These are phyloP conservation scores for Linnemannia zychae DNA, from an alignment of 192 early-diverging fungal species.

Conservation along the genomic window DNA sequence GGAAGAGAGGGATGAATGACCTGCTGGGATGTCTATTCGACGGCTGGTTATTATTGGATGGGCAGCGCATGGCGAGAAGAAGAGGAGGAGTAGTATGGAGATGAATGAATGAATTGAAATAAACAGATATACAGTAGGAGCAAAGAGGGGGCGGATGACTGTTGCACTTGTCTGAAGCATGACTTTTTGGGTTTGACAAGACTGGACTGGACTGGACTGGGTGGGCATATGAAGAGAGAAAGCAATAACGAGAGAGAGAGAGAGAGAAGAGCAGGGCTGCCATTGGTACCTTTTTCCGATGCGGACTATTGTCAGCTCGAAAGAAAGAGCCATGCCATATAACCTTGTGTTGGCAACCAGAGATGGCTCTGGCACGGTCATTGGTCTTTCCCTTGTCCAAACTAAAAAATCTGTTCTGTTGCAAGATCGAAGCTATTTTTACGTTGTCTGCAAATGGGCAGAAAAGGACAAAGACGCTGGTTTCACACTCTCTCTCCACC, in stretches of 20 bases:
- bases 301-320: neutral
- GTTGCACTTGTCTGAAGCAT: neutral
- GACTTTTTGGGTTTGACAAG: neutral
- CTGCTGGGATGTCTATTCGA: neutral
- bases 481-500: too few relatives aligned
- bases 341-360: too few relatives aligned
- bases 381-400: neutral
- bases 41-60: constrained; percentile 3
- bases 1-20: neutral
- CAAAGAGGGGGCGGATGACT: neutral
- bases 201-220: neutral
- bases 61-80: constrained; percentile 1
- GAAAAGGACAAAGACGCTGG: too few relatives aligned
- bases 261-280: neutral
- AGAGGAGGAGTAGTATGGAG: constrained; percentile 7
- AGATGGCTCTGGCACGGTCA: constrained; percentile 1
- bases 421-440: neutral
- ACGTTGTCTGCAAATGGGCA: neutral
- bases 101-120: neutral
- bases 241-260: neutral
- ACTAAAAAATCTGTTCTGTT: neutral
- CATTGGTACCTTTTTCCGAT: constrained; percentile 10
- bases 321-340: too few relatives aligned
- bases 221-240: neutral
- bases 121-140: too few relatives aligned